These are phyloP conservation scores for Takashimella tepidaria DNA, from an alignment of 1,284 basidiomycete genomes.

Conservation along the genomic window DNA sequence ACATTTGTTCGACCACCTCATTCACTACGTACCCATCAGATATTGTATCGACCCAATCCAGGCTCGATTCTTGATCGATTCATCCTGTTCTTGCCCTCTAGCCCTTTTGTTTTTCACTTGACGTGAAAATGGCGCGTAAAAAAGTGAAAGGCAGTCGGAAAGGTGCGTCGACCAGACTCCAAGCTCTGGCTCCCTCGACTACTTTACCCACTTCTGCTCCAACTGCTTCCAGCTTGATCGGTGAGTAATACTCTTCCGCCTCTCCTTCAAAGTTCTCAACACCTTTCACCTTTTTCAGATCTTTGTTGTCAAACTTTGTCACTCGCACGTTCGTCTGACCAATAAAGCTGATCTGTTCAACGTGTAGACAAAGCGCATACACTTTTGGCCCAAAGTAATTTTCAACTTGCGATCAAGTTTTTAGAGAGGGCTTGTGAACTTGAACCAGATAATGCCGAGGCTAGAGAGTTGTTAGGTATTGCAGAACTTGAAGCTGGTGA, in stretches of 20 bases:
- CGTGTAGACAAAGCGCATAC: constrained; percentile 56
- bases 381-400: constrained; percentile 75
- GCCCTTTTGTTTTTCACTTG: no score
- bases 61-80: no score
- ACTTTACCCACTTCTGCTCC: not conserved
- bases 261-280: not conserved
- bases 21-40: no score
- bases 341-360: not conserved
- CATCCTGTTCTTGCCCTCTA: no score
- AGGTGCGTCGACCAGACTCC: no score
- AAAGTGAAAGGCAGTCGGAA: no score
- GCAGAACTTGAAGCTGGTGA: constrained; percentile 72
- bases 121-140: no score
- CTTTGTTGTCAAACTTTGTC: no score
- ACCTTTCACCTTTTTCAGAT: not conserved
- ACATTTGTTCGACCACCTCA: no score
- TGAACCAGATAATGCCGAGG: constrained; percentile 62
- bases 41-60: no score
- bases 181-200: no score
- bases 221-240: not conserved
- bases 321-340: no score
- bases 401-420: constrained; percentile 71
- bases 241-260: not conserved
- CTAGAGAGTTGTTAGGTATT: constrained; percentile 73
- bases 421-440: constrained; percentile 63